Conservation (phyloP, 2,329 filamentous ascomycete genomes). For the Lasiodiplodia gonubiensis region DNA sequence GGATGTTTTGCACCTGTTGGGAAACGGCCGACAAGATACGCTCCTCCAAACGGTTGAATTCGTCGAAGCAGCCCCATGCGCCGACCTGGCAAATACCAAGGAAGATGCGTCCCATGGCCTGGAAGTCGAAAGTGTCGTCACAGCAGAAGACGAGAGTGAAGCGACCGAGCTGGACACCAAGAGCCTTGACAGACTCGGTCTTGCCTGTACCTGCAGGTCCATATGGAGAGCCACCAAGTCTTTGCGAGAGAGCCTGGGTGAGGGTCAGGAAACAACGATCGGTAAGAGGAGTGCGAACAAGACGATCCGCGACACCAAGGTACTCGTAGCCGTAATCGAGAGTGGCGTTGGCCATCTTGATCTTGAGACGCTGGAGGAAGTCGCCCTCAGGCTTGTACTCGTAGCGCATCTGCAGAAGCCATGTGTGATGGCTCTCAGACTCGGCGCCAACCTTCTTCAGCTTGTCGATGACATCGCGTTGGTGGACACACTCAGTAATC, state of each 20-base stretch:
- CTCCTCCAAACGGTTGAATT: conserved; percentile 99
- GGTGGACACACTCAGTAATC: conserved; percentile 98
- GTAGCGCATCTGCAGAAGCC: conserved; percentile 97
- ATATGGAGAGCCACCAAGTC: conserved; percentile 94
- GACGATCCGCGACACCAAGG: conserved; percentile 90
- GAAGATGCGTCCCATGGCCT: conserved; percentile 99
- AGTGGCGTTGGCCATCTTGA: conserved; percentile 96
- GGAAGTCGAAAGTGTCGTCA: conserved; percentile 99
- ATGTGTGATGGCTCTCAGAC: conserved; percentile 81
- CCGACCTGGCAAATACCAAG: conserved; percentile 98
- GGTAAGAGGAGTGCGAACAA: conserved; percentile 94
- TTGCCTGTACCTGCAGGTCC: conserved; percentile 98
- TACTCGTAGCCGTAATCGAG: conserved; percentile 98
- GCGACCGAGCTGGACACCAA: conserved; percentile 93
- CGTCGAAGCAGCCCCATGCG: conserved; percentile 99
- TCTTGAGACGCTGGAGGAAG: conserved; percentile 77
- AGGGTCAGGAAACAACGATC: conserved; percentile 98
- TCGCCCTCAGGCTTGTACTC: conserved; percentile 84
- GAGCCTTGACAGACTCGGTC: conserved; percentile 97
- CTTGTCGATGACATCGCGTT: conserved; percentile 90
- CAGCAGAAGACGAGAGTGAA: conserved; percentile 99
- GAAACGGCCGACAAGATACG: conserved; percentile 97
- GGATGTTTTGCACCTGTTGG: conserved; percentile 99
- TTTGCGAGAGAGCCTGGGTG: conserved; percentile 92
- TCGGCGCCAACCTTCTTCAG: conserved; percentile 77